Evolutionary conservation across 1,139 yeast genomes (phyloP), one percentile per base, ranked within the genome.

Genomic region (Yamadazyma kanchanaburiensis): DNA sequence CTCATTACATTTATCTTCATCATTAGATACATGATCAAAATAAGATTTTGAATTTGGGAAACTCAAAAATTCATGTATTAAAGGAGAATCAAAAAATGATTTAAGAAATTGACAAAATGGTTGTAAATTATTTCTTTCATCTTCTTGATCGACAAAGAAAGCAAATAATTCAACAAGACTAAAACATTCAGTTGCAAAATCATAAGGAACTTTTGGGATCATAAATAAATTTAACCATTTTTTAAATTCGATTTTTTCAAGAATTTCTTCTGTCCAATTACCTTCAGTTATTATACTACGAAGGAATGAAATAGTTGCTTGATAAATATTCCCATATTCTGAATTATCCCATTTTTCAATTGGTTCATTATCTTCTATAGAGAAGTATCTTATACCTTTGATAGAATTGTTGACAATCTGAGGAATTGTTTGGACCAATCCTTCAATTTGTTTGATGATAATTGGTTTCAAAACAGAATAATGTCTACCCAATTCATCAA

Each of bases 401-500:
- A 77, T 59, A 3, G 50, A 39, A 2, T 48, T 43, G 15, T 54
- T 49, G 1, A 70, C 69, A 7, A 51, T 41, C 0, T 35, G 39
- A 0, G 83, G 77, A 5, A 81, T 52, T 10, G 58, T 58, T 15
- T 65, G 55, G 1, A 84, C 61, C 17, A 83, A 45, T 2, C 52
- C 48, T 8, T 69, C 58, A 20, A 81, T 62, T 32, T 77, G 75
- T 5, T 63, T 55, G 31, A 77, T 58, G 21, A 89, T 76, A 0
- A 60, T 49, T 0, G 83, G 80, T 32, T 84, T 78, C 35, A 88
- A 64, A 2, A 71, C 73, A 1, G 94, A 81, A 46, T 86, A 86
- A 51, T 89, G 96, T 45, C 96, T 72, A 6, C 87, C 80, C 30
- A 89, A 60, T 43, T 86, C 94, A 49, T 89, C 96, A 45, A 88